These are phyloP conservation scores for Limonium bicolor DNA, from an alignment of 148 eudicot species.

Conservation along the genomic window DNA sequence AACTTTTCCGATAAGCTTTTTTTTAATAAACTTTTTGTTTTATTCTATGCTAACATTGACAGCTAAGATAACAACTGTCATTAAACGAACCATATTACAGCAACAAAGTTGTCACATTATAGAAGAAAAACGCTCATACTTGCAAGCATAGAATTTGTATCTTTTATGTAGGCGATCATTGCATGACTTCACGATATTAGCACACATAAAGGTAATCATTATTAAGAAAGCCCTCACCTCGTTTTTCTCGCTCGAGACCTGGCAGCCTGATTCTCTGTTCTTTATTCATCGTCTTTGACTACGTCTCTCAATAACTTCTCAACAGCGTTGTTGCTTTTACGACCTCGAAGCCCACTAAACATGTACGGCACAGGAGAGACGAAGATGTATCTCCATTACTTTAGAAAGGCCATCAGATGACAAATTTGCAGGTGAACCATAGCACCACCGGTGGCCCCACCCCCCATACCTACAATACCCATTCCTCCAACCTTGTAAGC, in stretches of 20 bases:
- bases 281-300: conserved; percentile 92
- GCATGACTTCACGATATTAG: background rate
- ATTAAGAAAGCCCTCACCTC: conserved; percentile 37
- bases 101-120: background rate
- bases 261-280: conserved; percentile 92
- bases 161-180: background rate
- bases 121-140: background rate
- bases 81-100: background rate
- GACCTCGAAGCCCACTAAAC: conserved; percentile 63
- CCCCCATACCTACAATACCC: conserved; percentile 9
- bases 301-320: conserved; percentile 92
- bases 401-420: conserved; percentile 71
- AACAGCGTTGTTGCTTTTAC: conserved; percentile 33
- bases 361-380: conserved; percentile 72
- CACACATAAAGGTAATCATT: background rate
- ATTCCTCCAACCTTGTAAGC: conserved; percentile 35
- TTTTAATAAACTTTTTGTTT: background rate
- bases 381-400: conserved; percentile 72
- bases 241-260: conserved; percentile 90
- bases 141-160: background rate
- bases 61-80: background rate
- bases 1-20: background rate
- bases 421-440: conserved; percentile 50
- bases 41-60: background rate
- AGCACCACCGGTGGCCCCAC: conserved; percentile 20